Base-by-base conservation (phyloP, 768 basidiomycete species). In the Clathrus columnatus region DNA sequence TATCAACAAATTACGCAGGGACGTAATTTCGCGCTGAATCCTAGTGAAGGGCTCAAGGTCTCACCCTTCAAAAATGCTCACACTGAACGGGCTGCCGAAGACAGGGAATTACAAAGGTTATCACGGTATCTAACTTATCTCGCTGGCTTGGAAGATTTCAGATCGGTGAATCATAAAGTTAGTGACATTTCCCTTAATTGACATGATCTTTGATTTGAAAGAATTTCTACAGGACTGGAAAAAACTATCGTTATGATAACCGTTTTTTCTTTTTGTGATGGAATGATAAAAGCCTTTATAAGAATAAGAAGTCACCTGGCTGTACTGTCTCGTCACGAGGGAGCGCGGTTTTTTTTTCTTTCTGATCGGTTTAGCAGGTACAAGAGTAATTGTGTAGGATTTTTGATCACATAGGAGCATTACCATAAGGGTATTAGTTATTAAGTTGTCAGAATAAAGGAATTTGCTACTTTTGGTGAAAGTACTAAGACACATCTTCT, bases 11-110 rank as follows among this genome's bases (percentile, higher is more conserved):
- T 26, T 50, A 17, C 49, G 7, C 58, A 87, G 79, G 80, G 83
- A 56, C 81, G 90, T 16, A 93, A 92, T 65, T 93, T 93, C 68
- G 91, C 91, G 3, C 72, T 93, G 57, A 93, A 95, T 63, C 88
- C 89, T 0, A 76, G 74, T 44, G 82, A 89, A 68, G 91, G 91
- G 5, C 73, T 94, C 36, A 91, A 88, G 68, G 90, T 93, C 24
- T 77, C 79, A 23, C 79, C 91, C 0, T 94, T 87, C 74, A 87
- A 84, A 67, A 77, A 83, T 59, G 87, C 87, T 1, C 83, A 87
- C 62, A 87, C 83, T 7, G 66, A 72, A 8, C 78, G 81, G 61
- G 65, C 65, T 5, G 75, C 79, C 6, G 70, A 71, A 65, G 86
- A 93, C 65, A 75, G 79, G 44, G 89, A 91, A 61, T 72, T 93